A percentile compares a stretch with the other conserved stretches of the same genome.
Conservation (phyloP, 371 early-diverging fungal genomes). For the Dentiscutata heterogama region DNA sequence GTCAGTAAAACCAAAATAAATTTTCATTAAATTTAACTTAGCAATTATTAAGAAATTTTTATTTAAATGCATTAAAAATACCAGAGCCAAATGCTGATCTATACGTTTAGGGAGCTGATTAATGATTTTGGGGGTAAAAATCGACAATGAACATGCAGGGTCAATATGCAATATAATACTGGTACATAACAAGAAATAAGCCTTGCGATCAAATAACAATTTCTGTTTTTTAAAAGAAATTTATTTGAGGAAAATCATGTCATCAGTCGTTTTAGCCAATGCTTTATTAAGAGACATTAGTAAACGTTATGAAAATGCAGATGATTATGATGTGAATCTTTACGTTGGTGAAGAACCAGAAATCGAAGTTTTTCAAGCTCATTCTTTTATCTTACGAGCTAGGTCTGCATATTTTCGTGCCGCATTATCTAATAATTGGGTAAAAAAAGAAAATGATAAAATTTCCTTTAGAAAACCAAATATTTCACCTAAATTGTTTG, state of each 20-base stretch:
- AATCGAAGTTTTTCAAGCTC: conserved; percentile 3
- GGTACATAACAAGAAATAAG: too few species aligned
- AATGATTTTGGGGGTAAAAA: too few species aligned
- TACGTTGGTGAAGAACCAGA: conserved; percentile 25
- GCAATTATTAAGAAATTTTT: too few species aligned
- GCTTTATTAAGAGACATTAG: conserved; percentile 18
- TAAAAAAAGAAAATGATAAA: not conserved
- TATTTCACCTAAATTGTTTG: conserved; percentile 23
- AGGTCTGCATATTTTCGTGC: conserved; percentile 21
- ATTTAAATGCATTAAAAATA: too few species aligned
- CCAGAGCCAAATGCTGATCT: too few species aligned
- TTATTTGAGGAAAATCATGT: not conserved
- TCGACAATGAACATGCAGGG: too few species aligned
- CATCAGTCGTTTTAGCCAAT: not conserved
- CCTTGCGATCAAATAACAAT: too few species aligned
- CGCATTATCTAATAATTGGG: conserved; percentile 39
- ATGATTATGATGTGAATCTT: conserved; percentile 36
- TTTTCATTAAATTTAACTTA: too few species aligned
- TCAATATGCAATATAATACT: too few species aligned
- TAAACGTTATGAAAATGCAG: conserved; percentile 28
- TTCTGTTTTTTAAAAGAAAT: not conserved
- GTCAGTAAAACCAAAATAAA: too few species aligned
- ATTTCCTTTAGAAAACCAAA: conserved; percentile 36
- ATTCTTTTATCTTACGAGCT: conserved; percentile 21
- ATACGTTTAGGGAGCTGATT: too few species aligned